Conservation (phyloP, 352 stramenopile species). For the Halophytophthora batemanensis region DNA sequence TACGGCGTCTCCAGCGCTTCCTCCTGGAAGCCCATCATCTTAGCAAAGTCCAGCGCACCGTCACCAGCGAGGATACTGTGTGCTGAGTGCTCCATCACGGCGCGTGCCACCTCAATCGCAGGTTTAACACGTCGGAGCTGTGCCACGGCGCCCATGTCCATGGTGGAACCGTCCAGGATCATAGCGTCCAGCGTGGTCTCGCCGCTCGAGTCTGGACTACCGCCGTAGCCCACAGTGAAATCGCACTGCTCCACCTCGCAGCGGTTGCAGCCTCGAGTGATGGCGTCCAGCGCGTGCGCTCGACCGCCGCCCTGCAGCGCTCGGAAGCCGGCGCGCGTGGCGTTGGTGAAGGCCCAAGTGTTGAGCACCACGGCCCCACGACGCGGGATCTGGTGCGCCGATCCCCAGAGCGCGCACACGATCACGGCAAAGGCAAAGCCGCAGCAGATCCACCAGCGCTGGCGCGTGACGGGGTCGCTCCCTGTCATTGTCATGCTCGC, state of each 20-base stretch:
- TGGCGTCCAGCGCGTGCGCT: conserved; percentile 48
- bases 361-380: conserved; percentile 67
- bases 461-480: conserved; percentile 16
- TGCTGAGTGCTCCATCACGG: conserved; percentile 86
- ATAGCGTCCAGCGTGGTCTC: conserved; percentile 91
- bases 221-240: conserved; percentile 86
- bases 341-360: conserved; percentile 79
- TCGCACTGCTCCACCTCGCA: conserved; percentile 88
- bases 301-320: conserved; percentile 21
- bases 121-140: conserved; percentile 77
- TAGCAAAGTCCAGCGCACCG: conserved; percentile 82
- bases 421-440: conserved; percentile 22
- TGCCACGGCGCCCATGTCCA: conserved; percentile 84
- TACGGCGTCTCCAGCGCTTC: conserved; percentile 61
- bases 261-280: conserved; percentile 66
- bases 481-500: conserved; percentile 19
- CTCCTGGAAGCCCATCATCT: conserved; percentile 90
- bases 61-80: conserved; percentile 88
- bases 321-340: conserved; percentile 62
- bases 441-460: conserved; percentile 27
- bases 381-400: conserved; percentile 22
- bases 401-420: conserved; percentile 30
- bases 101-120: conserved; percentile 79
- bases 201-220: conserved; percentile 80
- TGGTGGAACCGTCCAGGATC: conserved; percentile 85